Base-by-base conservation (phyloP, 2,329 filamentous ascomycete genomes). In the Piedraia hortae region DNA sequence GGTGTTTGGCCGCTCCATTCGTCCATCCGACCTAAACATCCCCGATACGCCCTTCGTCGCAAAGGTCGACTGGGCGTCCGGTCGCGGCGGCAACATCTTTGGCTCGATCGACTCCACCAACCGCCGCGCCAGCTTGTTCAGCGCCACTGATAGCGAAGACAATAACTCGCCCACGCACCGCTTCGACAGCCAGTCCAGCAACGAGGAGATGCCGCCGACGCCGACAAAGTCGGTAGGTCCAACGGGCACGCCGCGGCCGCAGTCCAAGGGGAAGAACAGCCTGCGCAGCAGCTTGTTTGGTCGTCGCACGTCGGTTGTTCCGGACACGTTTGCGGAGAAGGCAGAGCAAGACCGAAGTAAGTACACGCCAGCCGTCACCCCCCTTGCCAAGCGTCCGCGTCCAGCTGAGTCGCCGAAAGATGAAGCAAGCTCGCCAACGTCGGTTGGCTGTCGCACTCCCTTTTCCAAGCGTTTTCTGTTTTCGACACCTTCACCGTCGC, bases 141-240 rank as follows among this genome's bases (percentile, higher is more conserved):
- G 75, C 39, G 51, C 80, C 19, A 73, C 89, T 35, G 70, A 66
- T 18, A 75, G 80, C 18, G 74, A 89, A 21, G 50, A 58, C 26
- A 56, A 60, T 31, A 51, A 57, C 31, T 60, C 62, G 21, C 51
- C 69, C 35, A 54, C 52, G 8, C 53, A 47, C 18, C 46, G 51
- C 25, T 41, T 50, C 14, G 61, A 65, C 26, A 57, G 53, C 31
- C 62, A 67, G 33, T 44, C 49, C 4, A 54, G 56, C 23, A 52
- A 48, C 10, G 74, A 80, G 17, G 78, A 90, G 21, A 53, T 82
- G 26, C 80, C 82, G n/a, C 80, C 82, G 1, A 97, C 85, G 1
- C 85, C 85, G 1, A 93, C 85, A 0, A 93, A 90, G 45, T 63
- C 63, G 32, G 45, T 42, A 16, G 62, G 63, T 32, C 42, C 43